phyloP scores from a whole-genome alignment of 2,329 filamentous ascomycete species.

The Aspergillus alliaceus region DNA sequence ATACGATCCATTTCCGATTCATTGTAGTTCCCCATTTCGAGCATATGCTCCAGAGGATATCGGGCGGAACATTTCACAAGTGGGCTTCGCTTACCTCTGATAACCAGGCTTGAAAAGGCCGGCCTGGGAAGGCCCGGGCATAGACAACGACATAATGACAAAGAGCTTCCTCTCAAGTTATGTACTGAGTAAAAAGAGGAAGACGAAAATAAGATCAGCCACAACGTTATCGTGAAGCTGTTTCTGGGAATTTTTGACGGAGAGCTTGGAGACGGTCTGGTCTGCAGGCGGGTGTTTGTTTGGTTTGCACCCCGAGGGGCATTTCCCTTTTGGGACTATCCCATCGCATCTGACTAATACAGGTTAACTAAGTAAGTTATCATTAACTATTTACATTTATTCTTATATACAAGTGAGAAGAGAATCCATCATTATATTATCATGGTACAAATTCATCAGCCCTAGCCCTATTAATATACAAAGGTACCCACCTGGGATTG shows the following conservation, averaged over 20 bases:
- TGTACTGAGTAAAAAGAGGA: slow-evolving; percentile 9
- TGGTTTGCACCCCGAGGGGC: slow-evolving; percentile 38
- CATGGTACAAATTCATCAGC: neutral
- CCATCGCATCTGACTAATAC: too few species aligned
- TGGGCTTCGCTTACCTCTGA: slow-evolving; percentile 69
- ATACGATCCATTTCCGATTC: neutral
- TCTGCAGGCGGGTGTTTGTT: slow-evolving; percentile 37
- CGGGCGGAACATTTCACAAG: slow-evolving; percentile 14
- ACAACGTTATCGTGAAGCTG: slow-evolving; percentile 24
- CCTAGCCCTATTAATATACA: neutral
- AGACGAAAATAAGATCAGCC: slow-evolving; percentile 9
- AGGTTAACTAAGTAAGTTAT: too few species aligned
- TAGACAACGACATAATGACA: slow-evolving; percentile 83
- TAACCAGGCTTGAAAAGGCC: slow-evolving; percentile 96
- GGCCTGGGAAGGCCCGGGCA: slow-evolving; percentile 89
- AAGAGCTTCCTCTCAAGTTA: slow-evolving; percentile 21
- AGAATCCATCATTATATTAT: neutral
- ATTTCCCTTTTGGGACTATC: slow-evolving; percentile 10
- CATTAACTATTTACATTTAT: too few species aligned
- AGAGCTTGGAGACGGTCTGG: slow-evolving; percentile 28
- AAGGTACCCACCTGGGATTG: neutral
- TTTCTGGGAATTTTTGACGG: slow-evolving; percentile 40
- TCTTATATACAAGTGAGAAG: neutral
- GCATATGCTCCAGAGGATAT: neutral
- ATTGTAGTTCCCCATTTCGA: neutral